Evolutionary conservation across 192 early-diverging fungal genomes (phyloP).

Genomic region (Geosiphon pyriformis): DNA sequence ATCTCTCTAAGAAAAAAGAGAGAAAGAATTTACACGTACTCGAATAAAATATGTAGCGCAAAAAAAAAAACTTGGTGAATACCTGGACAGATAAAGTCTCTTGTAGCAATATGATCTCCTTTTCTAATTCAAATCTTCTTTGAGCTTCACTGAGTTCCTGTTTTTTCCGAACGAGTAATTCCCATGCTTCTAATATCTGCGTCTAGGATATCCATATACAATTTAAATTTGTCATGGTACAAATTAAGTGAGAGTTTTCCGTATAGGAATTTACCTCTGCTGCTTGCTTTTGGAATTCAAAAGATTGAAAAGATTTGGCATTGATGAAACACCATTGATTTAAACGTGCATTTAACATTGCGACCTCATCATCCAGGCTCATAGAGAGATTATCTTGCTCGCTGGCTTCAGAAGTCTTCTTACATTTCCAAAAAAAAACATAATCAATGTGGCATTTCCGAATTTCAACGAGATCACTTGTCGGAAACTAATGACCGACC

Average conservation of each 20-base stretch:
- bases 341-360: conserved; percentile 21
- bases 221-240: not conserved
- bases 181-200: conserved; percentile 15
- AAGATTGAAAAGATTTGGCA: conserved; percentile 3
- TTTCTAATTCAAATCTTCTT: conserved; percentile 7
- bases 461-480: not conserved
- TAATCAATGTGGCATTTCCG: not conserved
- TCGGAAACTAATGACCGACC: too few relatives aligned
- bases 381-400: not conserved
- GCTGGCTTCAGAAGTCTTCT: not conserved
- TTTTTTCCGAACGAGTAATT: conserved; percentile 11
- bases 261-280: not conserved
- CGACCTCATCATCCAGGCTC: conserved; percentile 16
- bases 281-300: conserved; percentile 13
- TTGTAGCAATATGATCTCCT: conserved; percentile 8
- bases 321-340: conserved; percentile 22
- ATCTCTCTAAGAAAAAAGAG: not conserved
- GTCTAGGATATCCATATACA: not conserved
- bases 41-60: not conserved
- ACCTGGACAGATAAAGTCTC: conserved; percentile 1
- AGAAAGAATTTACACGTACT: not conserved
- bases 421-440: not conserved
- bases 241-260: not conserved
- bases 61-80: not conserved
- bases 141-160: not conserved